Percentiles rank a stretch among this genome's conserved stretches.
These are phyloP conservation scores for Anthracocystis walkeri DNA, from an alignment of 1,284 basidiomycete genomes.

Conservation along the genomic window DNA sequence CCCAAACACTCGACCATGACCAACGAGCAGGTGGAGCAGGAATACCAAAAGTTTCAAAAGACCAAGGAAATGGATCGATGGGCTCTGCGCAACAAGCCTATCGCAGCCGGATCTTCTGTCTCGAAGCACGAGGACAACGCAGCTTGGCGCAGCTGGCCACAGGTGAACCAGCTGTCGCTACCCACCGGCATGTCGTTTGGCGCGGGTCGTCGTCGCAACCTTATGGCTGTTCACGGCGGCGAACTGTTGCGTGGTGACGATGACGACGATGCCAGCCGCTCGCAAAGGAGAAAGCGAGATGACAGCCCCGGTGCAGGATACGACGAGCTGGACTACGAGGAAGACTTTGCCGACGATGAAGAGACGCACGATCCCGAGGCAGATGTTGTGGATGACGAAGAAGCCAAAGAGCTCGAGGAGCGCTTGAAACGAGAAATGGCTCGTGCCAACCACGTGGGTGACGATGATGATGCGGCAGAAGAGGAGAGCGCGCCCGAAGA, in stretches of 20 bases:
- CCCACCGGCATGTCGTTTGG: slow-evolving; percentile 50
- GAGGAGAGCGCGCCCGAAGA: slow-evolving; percentile 49
- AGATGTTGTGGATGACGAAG: slow-evolving; percentile 60
- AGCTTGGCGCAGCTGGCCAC: slow-evolving; percentile 46
- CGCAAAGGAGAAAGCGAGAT: slow-evolving; percentile 35
- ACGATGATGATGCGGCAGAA: slow-evolving; percentile 53
- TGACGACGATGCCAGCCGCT: slow-evolving; percentile 38
- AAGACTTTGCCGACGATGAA: slow-evolving; percentile 68
- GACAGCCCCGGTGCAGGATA: slow-evolving; percentile 50
- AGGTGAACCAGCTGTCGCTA: slow-evolving; percentile 42
- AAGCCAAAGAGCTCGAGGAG: slow-evolving; percentile 66
- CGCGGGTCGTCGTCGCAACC: slow-evolving; percentile 50
- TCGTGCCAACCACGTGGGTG: slow-evolving; percentile 60
- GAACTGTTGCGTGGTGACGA: slow-evolving; percentile 52
- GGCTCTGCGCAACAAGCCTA: slow-evolving; percentile 48
- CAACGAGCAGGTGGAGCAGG: slow-evolving; percentile 60
- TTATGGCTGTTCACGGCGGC: slow-evolving; percentile 54
- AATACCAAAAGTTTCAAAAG: slow-evolving; percentile 56
- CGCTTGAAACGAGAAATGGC: slow-evolving; percentile 68
- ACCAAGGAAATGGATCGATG: slow-evolving; percentile 56
- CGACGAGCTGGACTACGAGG: slow-evolving; percentile 67
- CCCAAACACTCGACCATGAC: slow-evolving; percentile 57
- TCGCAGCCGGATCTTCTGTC: slow-evolving; percentile 23
- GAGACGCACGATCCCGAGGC: slow-evolving; percentile 53
- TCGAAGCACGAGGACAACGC: slow-evolving; percentile 43